These are phyloP conservation scores for Aspergillus puulaauensis DNA, from an alignment of 2,329 filamentous ascomycete genomes.

Conservation along the genomic window DNA sequence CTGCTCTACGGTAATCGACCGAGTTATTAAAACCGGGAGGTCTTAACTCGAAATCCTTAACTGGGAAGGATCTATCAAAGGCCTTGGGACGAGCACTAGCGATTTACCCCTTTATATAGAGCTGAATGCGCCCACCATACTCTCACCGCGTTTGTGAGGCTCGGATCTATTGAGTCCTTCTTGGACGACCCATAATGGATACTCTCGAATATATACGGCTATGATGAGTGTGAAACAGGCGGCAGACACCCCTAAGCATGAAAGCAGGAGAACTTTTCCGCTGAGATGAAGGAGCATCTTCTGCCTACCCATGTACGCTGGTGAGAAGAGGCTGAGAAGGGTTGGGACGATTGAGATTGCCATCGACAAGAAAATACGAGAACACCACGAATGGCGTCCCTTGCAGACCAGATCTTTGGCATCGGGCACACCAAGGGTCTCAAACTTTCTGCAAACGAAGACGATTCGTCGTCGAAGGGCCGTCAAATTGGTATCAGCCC, in stretches of 20 bases:
- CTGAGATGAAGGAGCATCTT: background rate
- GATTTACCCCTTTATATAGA: background rate
- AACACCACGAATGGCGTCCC: too few species aligned
- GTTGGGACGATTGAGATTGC: too few species aligned
- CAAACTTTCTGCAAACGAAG: too few species aligned
- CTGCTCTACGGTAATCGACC: background rate
- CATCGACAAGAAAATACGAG: too few species aligned
- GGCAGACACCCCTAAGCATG: too few species aligned
- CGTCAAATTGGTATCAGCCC: too few species aligned
- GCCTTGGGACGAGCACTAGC: background rate
- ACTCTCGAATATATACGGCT: constrained; percentile 14
- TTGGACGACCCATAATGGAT: constrained; percentile 6
- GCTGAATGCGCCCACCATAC: background rate
- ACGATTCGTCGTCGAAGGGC: too few species aligned
- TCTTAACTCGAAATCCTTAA: background rate
- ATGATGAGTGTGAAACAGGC: constrained; percentile 9
- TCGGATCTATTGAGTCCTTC: background rate
- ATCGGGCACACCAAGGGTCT: too few species aligned
- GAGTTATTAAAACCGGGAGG: background rate
- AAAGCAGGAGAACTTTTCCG: background rate
- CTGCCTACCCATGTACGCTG: too few species aligned
- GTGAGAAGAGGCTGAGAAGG: too few species aligned
- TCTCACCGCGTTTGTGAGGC: background rate
- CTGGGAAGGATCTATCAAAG: too few species aligned
- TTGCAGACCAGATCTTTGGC: too few species aligned